A percentile compares a stretch with the other conserved stretches of the same genome.
Evolutionary conservation across 495 filamentous ascomycete genomes (phyloP).

Genomic region (Penicillium riverlandense): DNA sequence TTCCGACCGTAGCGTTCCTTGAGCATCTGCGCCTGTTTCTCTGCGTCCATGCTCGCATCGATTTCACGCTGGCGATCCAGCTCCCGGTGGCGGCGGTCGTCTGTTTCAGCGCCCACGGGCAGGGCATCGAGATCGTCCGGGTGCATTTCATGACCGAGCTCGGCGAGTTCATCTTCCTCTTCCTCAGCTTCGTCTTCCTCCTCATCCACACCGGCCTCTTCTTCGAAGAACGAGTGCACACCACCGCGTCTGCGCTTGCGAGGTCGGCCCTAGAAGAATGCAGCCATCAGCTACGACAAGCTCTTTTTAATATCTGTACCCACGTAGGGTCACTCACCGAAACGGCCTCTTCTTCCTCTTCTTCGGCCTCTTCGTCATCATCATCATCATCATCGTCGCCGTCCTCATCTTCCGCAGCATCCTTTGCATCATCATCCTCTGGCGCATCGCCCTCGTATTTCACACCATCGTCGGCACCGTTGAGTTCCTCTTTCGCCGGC

Average conservation of each 20-base stretch:
- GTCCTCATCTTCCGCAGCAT: conserved; percentile 28
- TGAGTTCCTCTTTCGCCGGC: conserved; percentile 39
- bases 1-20: conserved; percentile 75
- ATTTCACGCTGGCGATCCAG: conserved; percentile 87
- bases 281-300: too few relatives aligned
- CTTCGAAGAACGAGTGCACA: conserved; percentile 82
- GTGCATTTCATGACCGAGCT: conserved; percentile 83
- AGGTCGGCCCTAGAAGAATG: conserved; percentile 53
- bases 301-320: too few relatives aligned
- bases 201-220: conserved; percentile 92
- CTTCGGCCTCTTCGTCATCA: conserved; percentile 36
- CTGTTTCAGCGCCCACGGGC: conserved; percentile 69
- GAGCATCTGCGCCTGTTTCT: conserved; percentile 82
- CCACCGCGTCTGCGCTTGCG: conserved; percentile 69
- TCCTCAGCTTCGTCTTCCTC: conserved; percentile 91
- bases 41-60: conserved; percentile 78
- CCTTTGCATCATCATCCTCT: conserved; percentile 45
- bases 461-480: conserved; percentile 39
- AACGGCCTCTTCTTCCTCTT: conserved; percentile 18
- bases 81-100: conserved; percentile 89
- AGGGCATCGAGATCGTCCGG: conserved; percentile 81
- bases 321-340: too few relatives aligned
- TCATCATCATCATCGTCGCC: conserved; percentile 41
- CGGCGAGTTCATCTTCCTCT: conserved; percentile 75
- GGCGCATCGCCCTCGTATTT: conserved; percentile 41